phyloP scores from a whole-genome alignment of 805 yeast species.

The Komagataella pastoris region DNA sequence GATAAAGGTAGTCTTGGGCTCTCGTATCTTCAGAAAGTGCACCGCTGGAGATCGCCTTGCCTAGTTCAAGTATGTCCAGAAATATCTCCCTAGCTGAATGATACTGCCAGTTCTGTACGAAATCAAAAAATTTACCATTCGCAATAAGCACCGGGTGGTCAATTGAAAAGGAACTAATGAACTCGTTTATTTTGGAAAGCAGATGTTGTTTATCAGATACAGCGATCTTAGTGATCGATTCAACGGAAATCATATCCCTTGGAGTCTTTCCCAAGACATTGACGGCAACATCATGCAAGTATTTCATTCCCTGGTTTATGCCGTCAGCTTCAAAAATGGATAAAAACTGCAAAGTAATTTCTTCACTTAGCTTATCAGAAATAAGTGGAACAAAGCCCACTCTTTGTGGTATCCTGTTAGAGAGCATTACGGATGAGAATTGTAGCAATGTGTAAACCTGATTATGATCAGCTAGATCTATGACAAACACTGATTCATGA shows the following conservation, averaged over 20 bases:
- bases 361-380: conserved; percentile 9
- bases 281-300: conserved; percentile 10
- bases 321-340: conserved; percentile 9
- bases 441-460: conserved; percentile 39
- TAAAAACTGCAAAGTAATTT: conserved; percentile 13
- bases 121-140: conserved; percentile 57
- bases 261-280: background rate
- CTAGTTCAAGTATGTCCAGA: conserved; percentile 32
- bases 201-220: conserved; percentile 1
- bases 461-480: conserved; percentile 40
- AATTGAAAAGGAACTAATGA: conserved; percentile 25
- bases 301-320: conserved; percentile 10
- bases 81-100: conserved; percentile 35
- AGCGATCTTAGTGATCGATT: conserved; percentile 1
- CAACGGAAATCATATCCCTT: background rate
- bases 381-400: conserved; percentile 69
- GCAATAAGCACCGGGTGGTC: conserved; percentile 40
- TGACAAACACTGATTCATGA: conserved; percentile 57
- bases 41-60: conserved; percentile 13
- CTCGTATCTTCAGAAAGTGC: conserved; percentile 13
- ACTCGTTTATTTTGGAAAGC: conserved; percentile 9
- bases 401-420: conserved; percentile 59
- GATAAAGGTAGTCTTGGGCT: conserved; percentile 28
- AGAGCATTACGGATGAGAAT: conserved; percentile 33
- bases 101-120: conserved; percentile 16